A percentile compares a stretch with the other conserved stretches of the same genome.
Conservation (phyloP, 768 basidiomycete genomes). For the Kwoniella dendrophila region DNA sequence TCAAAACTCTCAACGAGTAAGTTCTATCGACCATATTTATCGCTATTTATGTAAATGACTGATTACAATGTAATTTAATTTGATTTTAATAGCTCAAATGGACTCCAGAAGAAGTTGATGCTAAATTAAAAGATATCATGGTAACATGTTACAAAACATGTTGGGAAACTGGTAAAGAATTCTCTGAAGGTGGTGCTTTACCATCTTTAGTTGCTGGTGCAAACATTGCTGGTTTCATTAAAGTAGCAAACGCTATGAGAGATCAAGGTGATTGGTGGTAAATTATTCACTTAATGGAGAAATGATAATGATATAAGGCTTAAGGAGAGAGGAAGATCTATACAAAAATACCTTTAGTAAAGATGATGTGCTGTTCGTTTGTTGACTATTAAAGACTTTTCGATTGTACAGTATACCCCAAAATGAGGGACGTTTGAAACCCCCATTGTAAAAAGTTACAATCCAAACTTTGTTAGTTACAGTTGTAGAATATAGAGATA, state of each 20-base stretch:
- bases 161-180: slow-evolving; percentile 64
- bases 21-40: slow-evolving; percentile 10
- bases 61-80: background rate
- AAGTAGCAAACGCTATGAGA: slow-evolving; percentile 70
- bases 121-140: slow-evolving; percentile 73
- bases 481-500: too few species aligned
- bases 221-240: slow-evolving; percentile 65
- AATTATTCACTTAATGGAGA: slow-evolving; percentile 43
- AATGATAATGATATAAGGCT: too few species aligned
- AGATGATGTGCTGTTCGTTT: too few species aligned
- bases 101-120: slow-evolving; percentile 68
- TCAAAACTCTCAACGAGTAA: slow-evolving; percentile 66
- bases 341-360: too few species aligned
- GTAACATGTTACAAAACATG: slow-evolving; percentile 66
- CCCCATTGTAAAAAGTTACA: too few species aligned
- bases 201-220: slow-evolving; percentile 67
- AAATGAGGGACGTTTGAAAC: too few species aligned
- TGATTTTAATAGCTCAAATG: slow-evolving; percentile 64
- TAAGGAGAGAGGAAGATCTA: too few species aligned
- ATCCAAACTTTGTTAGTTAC: too few species aligned
- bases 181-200: slow-evolving; percentile 61
- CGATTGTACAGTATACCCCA: too few species aligned
- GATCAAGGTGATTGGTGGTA: slow-evolving; percentile 79
- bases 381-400: too few species aligned
- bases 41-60: background rate